Base-by-base conservation (phyloP, 805 yeast species). In the Ogataea salicorniae region DNA sequence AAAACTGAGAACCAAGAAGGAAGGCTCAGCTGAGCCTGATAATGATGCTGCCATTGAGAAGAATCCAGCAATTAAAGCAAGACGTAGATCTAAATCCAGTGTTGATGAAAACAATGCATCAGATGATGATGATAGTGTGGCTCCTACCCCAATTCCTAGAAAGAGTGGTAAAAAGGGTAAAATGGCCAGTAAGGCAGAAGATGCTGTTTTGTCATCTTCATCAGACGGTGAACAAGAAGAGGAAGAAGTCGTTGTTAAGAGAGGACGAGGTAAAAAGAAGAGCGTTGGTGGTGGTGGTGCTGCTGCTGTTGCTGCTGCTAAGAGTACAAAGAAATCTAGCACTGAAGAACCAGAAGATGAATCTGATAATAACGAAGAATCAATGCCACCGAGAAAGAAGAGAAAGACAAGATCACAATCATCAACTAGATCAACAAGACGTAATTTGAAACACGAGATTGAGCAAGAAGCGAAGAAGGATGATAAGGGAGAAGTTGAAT, bases 381-480 rank as follows among this genome's bases (percentile, higher is more conserved):
- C 31, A n/a, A 41, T 17, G 6, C 22, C 40, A 34, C 17, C 35
- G 9, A 18, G 38, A 37, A 40, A 22, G n/a, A 45, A 44, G 41
- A 47, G 49, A 37, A 50, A 34, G 37, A 42, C 49, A 16, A 49
- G 50, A 36, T 45, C 49, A 4, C 47, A 44, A 34, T 45, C 49
- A 18, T 35, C 37, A 2, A 40, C 52, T 6, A 47, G 55, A 20
- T 51, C 52, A 39, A 48, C 57, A 6, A 46, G 56, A 42, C 43
- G 60, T 34, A 56, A 54, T 34, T 43, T 57, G 42, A 43, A 46
- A n/a, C 37, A 40, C 22, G 51, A 51, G 34, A 47, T 51, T 16
- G 51, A 49, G 37, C 46, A 51, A 36, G 57, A 47, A 38, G 49
- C 46, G 0, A 48, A 46, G 39, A 45, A 41, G 41, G 38, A 41